Evolutionary conservation across 2,329 filamentous ascomycete species (phyloP), one percentile per base, ranked within the genome.

Genomic region (Zasmidium angulare): DNA sequence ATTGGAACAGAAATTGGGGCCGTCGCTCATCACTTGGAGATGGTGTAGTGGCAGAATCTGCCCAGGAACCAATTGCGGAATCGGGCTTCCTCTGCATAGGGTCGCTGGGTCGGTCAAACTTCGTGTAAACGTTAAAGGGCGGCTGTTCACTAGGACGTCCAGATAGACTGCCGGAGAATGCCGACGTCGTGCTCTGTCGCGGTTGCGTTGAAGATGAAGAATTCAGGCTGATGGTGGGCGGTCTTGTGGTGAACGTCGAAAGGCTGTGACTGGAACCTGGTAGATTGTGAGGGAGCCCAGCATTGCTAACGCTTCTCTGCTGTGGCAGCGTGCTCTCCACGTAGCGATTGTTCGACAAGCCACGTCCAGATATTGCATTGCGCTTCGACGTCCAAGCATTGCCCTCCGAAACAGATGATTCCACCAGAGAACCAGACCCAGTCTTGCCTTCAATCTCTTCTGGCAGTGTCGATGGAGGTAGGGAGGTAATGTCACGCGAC

Each of bases 361-460:
- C 68, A 17, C 72, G 62, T 14, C 50, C 49, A 21, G 68, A 46
- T 14, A 60, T 19, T 50, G 55, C 40, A 54, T 55, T 60, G 55
- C 63, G 62, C 46, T 64, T 65, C 23, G 53, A 51, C 17, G 84
- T 82, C 40, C 81, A 77, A 63, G 77, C 75, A 86, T 87, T 90
- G 50, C 81, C 78, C 66, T 90, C 87, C 19, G 84, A 84, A 69
- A 91, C 87, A 10, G 89, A 89, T 46, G 86, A 84, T 48, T 85
- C 81, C 60, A 89, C 81, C 43, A 92, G 79, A 59, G 88, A 89
- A 61, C 86, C 82, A 4, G 89, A 90, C 51, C 89, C 89, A 2
- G 85, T 86, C 69, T 87, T 85, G 56, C 78, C 81, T 65, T 84
- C 82, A 43, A 80, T 63, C 24, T 71, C 67, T 20, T 76, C 75